Evolutionary conservation across 805 yeast genomes (phyloP), one percentile per base, ranked within the genome.

Genomic region (Saccharomycopsis guyanensis): DNA sequence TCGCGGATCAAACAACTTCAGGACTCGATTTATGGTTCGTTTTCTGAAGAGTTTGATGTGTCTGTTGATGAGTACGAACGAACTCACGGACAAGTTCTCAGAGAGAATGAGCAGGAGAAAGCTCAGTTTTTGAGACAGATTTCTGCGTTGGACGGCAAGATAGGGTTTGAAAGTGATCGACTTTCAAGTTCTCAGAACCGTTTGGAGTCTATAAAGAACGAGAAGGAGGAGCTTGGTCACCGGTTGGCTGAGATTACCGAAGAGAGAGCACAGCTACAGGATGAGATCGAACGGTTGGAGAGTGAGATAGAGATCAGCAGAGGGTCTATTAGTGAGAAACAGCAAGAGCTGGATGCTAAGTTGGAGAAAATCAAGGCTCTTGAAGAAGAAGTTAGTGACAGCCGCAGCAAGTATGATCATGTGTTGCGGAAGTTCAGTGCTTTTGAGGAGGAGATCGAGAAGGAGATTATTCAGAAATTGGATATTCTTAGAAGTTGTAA

Each of bases 401-500:
- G 56, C 1, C 56, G 53, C 18, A 42, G 51, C 1, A 46, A 54
- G 24, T 54, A 60, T 16, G 65, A 64, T 34, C 54, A 37, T 12
- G 57, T 36, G 51, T 59, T 52, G 65, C 70, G 57, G 59, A 65
- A 53, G 50, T 69, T 40, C 18, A 64, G 68, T 3, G 60, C 59
- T 5, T 53, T 68, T 4, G 80, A 78, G 53, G 86, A 79, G 53
- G 71, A 70, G 22, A 55, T 75, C 4, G 78, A 80, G 34, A 73
- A 73, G 48, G 56, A 69, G 3, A 76, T 73, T 49, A 58, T 76
- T 27, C 85, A 79, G 42, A 73, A 81, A 56, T 64, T 76, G 6
- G 73, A 75, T 52, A 66, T 76, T 16, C 67, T 88, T 50, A 78
- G 80, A 52, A 78, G 76, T 52, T 85, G 95, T 63, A 86, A 84